A percentile compares a stretch with the other conserved stretches of the same genome.
phyloP scores from a whole-genome alignment of 805 yeast genomes.

The Ascoidea asiatica region DNA sequence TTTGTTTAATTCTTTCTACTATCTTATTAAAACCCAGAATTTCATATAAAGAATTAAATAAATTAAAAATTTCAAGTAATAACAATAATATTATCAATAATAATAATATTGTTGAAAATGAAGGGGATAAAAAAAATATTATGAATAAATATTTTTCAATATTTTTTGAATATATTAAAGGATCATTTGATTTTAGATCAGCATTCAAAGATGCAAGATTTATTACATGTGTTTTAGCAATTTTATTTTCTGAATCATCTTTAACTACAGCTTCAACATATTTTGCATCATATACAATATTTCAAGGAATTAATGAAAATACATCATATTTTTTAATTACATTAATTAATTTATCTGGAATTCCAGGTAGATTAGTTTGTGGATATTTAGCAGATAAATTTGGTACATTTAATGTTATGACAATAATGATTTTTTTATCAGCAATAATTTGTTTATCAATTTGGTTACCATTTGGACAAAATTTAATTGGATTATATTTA shows the following conservation, averaged over 20 bases:
- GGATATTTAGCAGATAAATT: slow-evolving; percentile 21
- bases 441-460: slow-evolving; percentile 21
- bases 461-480: slow-evolving; percentile 30
- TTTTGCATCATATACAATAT: slow-evolving; percentile 34
- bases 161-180: slow-evolving; percentile 2
- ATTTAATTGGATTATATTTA: slow-evolving; percentile 23
- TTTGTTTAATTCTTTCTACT: slow-evolving; percentile 14
- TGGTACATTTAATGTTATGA: slow-evolving; percentile 37
- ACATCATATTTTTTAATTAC: slow-evolving; percentile 29
- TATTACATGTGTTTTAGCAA: slow-evolving; percentile 26
- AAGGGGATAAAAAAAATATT: too few species aligned
- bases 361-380: slow-evolving; percentile 20
- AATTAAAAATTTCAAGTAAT: too few species aligned
- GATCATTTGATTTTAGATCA: slow-evolving; percentile 15
- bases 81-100: too few species aligned
- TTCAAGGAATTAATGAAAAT: slow-evolving; percentile 25
- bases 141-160: too few species aligned
- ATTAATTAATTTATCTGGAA: slow-evolving; percentile 21
- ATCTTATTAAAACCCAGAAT: slow-evolving; percentile 21
- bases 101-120: neutral
- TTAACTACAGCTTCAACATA: slow-evolving; percentile 32
- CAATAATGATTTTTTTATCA: slow-evolving; percentile 21
- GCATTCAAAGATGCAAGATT: slow-evolving; percentile 32
- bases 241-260: slow-evolving; percentile 33
- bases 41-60: slow-evolving; percentile 3